Percentiles rank a stretch among this genome's conserved stretches.
Conservation (phyloP, 148 eudicot species). For the Dysphania ambrosioides region DNA sequence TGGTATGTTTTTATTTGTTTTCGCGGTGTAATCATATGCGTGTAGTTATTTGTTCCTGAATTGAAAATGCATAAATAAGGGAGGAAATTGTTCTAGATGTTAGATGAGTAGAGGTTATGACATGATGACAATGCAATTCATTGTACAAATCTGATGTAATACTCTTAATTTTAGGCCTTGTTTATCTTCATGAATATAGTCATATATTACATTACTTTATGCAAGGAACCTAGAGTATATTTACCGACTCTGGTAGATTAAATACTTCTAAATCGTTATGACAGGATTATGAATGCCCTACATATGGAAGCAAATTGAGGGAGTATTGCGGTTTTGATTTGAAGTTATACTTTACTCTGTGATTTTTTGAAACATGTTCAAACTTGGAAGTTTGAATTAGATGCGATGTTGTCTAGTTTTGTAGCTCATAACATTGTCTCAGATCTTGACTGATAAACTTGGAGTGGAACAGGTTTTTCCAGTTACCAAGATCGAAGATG, state of each 20-base stretch:
- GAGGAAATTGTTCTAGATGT: no score
- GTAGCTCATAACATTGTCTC: neutral
- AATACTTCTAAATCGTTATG: no score
- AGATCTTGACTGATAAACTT: neutral
- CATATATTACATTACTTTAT: no score
- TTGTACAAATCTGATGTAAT: neutral
- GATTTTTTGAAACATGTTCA: neutral
- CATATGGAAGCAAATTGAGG: neutral
- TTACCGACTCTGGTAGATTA: no score
- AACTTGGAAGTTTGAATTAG: neutral
- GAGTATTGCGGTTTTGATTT: neutral
- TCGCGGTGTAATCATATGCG: neutral
- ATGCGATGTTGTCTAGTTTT: neutral
- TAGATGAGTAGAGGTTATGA: no score
- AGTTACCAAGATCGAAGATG: no score
- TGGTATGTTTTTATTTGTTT: neutral
- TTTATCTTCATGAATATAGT: no score
- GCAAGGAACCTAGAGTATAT: no score
- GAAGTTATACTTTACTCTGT: neutral
- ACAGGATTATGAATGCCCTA: no score
- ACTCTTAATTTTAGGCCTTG: neutral
- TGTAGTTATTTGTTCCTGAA: neutral
- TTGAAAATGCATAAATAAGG: no score
- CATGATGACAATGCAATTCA: no score
- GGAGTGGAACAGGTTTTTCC: no score